Evolutionary conservation across 805 yeast genomes (phyloP), one percentile per base, ranked within the genome.

Genomic region (Lachancea thermotolerans): DNA sequence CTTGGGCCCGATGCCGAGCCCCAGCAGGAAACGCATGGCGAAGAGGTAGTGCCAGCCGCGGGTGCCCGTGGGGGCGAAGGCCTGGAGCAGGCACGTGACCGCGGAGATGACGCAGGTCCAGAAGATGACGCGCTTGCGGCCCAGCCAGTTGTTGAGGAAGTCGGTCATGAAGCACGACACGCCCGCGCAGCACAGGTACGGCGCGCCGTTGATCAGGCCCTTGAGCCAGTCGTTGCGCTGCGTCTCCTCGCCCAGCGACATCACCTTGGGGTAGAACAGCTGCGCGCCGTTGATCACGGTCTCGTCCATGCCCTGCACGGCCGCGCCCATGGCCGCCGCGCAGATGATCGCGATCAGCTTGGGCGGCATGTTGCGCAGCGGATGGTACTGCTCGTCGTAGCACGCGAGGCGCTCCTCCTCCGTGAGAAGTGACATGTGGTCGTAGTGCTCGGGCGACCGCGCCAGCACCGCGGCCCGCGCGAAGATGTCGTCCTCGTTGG

Each of bases 251-350:
- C 67, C 73, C 37, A 83, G 69, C 2, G 80, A 81, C 58, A 82
- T 71, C 17, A 67, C 73, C 1, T 51, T 44, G 2, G 85, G 85
- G 59, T 79, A 82, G 57, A 76, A 78, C 42, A 82, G 62, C 44
- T 75, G 70, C 7, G 89, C 89, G 52, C 90, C 90, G 54, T 81
- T 82, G 48, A 82, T 77, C 17, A 83, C 87, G 4, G 85, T 70
- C 61, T 83, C 87, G 64, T 83, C 89, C 81, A 83, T 82, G 62
- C 90, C 89, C 61, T 82, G 88, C 35, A 82, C 83, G 16, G 85
- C 85, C 16, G 89, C 90, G 42, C 85, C 83, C 77, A 82, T 73
- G 1, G 88, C 81, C n/a, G 83, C 79, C 52, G 81, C 73, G 11
- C 79, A 72, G 44, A 82, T 77, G 45, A 82, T 76, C 48, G 69